phyloP scores from a whole-genome alignment of 192 early-diverging fungal species.

The Rhizophagus clarus region DNA sequence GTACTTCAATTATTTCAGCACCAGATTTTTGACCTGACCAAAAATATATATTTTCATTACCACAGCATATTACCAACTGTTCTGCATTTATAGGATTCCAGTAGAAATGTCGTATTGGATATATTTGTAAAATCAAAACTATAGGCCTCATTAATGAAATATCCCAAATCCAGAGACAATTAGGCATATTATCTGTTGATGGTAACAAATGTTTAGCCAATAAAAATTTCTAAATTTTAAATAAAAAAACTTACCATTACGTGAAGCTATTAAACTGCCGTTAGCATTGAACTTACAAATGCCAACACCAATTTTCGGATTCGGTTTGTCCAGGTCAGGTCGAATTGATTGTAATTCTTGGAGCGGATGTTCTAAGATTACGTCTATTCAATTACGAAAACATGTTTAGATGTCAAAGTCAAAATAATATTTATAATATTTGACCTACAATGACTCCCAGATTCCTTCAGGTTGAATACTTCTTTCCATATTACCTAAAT shows the following conservation, averaged over 20 bases:
- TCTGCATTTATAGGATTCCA: conserved; percentile 73
- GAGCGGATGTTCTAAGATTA: conserved; percentile 53
- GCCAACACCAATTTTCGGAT: conserved; percentile 75
- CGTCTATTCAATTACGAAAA: conserved; percentile 45
- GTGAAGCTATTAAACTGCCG: conserved; percentile 58
- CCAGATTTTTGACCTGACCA: conserved; percentile 44
- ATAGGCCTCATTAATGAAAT: conserved; percentile 45
- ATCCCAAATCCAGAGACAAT: conserved; percentile 77
- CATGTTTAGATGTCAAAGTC: conserved; percentile 6
- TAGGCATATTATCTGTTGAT: conserved; percentile 73
- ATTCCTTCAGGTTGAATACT: conserved; percentile 33
- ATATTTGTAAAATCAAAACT: conserved; percentile 61
- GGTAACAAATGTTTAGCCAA: not conserved
- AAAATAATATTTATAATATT: not conserved
- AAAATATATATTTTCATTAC: conserved; percentile 61
- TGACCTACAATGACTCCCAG: conserved; percentile 41
- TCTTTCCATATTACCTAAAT: conserved; percentile 25
- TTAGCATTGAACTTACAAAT: conserved; percentile 65
- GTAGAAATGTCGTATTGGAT: conserved; percentile 52
- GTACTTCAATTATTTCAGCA: conserved; percentile 54
- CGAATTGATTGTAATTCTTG: conserved; percentile 52
- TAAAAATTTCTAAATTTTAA: not conserved
- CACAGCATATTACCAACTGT: conserved; percentile 63
- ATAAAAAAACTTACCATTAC: conserved; percentile 62
- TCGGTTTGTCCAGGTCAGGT: conserved; percentile 69